Percentiles rank a stretch among this genome's conserved stretches.
These are phyloP conservation scores for Oryza nivara DNA, from an alignment of 176 grass and related monocot genomes.

Conservation along the genomic window DNA sequence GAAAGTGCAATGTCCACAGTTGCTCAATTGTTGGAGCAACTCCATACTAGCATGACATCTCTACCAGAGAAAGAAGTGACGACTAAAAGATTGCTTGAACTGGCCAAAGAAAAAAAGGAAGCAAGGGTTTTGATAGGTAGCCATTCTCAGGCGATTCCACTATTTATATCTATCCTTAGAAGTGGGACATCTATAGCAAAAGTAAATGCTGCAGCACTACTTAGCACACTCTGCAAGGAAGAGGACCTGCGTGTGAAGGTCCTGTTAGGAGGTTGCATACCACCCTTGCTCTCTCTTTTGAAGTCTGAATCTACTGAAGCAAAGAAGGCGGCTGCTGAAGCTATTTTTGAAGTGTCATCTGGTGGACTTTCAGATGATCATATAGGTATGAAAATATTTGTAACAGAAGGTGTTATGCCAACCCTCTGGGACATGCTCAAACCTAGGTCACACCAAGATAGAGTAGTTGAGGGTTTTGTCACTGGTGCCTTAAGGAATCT, in stretches of 20 bases:
- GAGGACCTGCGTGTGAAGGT: conserved; percentile 83
- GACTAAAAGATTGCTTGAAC: conserved; percentile 68
- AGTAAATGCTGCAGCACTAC: conserved; percentile 74
- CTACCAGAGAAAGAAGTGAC: conserved; percentile 67
- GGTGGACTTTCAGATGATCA: conserved; percentile 90
- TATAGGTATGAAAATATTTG: conserved; percentile 99
- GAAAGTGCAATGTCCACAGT: conserved; percentile 70
- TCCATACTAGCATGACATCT: conserved; percentile 78
- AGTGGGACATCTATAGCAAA: conserved; percentile 71
- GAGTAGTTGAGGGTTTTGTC: conserved; percentile 87
- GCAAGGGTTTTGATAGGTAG: conserved; percentile 79
- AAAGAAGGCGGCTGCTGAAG: conserved; percentile 88
- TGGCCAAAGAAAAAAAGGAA: conserved; percentile 74
- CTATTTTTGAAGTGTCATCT: conserved; percentile 90
- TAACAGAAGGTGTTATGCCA: conserved; percentile 89
- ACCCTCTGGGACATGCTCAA: conserved; percentile 90
- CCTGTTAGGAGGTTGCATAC: conserved; percentile 92
- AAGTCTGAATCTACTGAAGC: conserved; percentile 79
- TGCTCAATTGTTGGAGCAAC: conserved; percentile 82
- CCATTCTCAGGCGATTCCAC: conserved; percentile 91
- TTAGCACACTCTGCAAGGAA: conserved; percentile 90
- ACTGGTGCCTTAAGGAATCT: conserved; percentile 94
- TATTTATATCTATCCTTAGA: conserved; percentile 90
- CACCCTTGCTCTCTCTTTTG: conserved; percentile 83
- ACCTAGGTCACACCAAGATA: conserved; percentile 65